Base-by-base conservation (phyloP, 768 basidiomycete species). In the Suillus clintonianus region DNA sequence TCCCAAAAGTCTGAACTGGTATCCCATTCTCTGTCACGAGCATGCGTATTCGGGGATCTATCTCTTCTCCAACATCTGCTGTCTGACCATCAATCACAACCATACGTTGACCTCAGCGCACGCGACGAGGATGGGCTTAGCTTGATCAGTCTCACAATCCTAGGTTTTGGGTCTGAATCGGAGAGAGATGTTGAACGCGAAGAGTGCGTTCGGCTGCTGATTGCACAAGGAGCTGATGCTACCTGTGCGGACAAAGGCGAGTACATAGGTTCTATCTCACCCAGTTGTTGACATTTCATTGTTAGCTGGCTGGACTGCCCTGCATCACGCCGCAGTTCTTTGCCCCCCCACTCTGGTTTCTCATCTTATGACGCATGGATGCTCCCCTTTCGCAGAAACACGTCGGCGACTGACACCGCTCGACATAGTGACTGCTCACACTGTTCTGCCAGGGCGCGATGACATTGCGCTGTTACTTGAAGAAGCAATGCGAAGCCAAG, bases 291-390 rank as follows among this genome's bases (percentile, higher is more conserved):
- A 57, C 62, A 65, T 47, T 37, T 47, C 4, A 51, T 54, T 65
- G 53, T 62, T 69, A 97, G 95, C 86, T 64, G 96, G 97, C 39
- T 99, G 97, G 97, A 95, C 94, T 11, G 89, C 96, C 4, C 82
- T 99, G 14, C 97, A 98, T 71, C 90, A 97, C 78, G 94, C 97
- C 9, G 92, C 92, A 9, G 78, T 99, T 59, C 80, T 93, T 42
- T 88, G 94, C 14, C 95, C 97, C 37, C 92, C 96, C 3, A 95
- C 95, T 3, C 80, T 99, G 24, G 85, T 99, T 24, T 94, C 95
- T 0, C 90, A 94, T 81, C 82, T 99, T 27, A 89, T 99, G 78
- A 97, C 94, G 13, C 92, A 94, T 68, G 94, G 94, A 53, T 94
- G 93, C 65, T 95, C 94, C 30, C 88, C 92, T 0, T 88, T 92